Base-by-base conservation (phyloP, 1,139 yeast genomes). In the Yamadazyma diospyri region DNA sequence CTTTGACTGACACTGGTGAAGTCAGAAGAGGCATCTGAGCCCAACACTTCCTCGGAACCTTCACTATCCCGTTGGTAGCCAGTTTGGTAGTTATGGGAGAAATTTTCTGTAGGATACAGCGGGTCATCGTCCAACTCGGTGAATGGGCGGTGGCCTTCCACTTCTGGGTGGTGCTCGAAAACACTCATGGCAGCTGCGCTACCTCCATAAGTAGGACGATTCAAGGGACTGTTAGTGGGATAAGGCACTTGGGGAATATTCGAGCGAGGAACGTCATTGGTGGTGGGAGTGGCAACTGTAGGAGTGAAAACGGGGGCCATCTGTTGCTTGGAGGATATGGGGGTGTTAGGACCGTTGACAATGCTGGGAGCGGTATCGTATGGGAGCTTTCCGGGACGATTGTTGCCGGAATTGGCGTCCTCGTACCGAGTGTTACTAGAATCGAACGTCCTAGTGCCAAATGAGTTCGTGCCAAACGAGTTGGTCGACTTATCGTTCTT, bases 1-100 rank as follows among this genome's bases (percentile, higher is more conserved):
- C 94, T 63, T 57, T 84, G 94, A 8, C 92, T 81, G 4, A 84
- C 85, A 33, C 88, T 79, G 0, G 94, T 85, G 51, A 82, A 81
- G 47, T 81, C 81, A 0, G 94, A 83, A 18, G 62, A 72, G 14
- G 59, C 59, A 42, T 64, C 71, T 3, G 64, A 60, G 18, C 61
- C 62, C 28, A 41, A 26, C 6, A 32, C 32, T 17, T 41, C 51
- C 10, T 41, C 50, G 1, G 55, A 46, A 21, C 41, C 43, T 23
- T 40, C 47, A 31, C 42, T 38, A 29, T 37, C 41, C 25, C 46
- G 34, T 22, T 35, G 12, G 14, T 28, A 31, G 20, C 20, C 20
- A 18, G 6, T 18, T 22, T 34, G 35, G 20, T 28, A 10, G 20
- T 30, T 27, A 7, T 25, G 30, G 15, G 16, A 14, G 15, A 11